Evolutionary conservation across 1,139 yeast species (phyloP).

Genomic region (Geotrichum macrosporum): DNA sequence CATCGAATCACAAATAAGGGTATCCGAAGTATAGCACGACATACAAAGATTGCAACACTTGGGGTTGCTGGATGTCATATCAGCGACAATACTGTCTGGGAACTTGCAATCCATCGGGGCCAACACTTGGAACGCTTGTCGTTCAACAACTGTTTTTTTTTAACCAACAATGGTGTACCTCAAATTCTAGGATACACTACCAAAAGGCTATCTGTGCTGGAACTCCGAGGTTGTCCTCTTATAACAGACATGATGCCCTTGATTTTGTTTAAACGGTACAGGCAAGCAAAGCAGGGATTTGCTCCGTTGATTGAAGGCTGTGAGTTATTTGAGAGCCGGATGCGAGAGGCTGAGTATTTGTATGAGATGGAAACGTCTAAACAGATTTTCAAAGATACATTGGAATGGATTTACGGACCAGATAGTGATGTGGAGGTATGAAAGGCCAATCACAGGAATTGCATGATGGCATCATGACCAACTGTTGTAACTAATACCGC

Average conservation of each 20-base stretch:
- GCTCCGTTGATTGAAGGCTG: slow-evolving; percentile 72
- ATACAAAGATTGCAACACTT: slow-evolving; percentile 57
- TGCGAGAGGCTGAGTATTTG: slow-evolving; percentile 58
- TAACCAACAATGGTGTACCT: slow-evolving; percentile 68
- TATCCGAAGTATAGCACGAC: slow-evolving; percentile 52
- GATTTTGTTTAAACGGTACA: slow-evolving; percentile 62
- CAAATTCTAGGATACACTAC: slow-evolving; percentile 56
- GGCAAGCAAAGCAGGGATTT: slow-evolving; percentile 45
- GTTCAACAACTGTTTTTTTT: slow-evolving; percentile 63
- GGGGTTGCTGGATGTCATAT: slow-evolving; percentile 88
- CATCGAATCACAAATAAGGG: slow-evolving; percentile 68
- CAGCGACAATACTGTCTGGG: slow-evolving; percentile 76
- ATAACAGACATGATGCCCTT: slow-evolving; percentile 60
- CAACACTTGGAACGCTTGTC: slow-evolving; percentile 60
- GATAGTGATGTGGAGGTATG: slow-evolving; percentile 31
- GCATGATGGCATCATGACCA: too few species aligned
- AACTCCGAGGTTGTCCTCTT: slow-evolving; percentile 59
- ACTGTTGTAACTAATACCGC: too few species aligned
- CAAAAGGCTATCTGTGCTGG: slow-evolving; percentile 61
- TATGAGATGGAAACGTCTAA: slow-evolving; percentile 54
- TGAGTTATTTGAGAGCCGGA: slow-evolving; percentile 56
- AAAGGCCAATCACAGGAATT: too few species aligned
- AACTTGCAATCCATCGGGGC: slow-evolving; percentile 61
- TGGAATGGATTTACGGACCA: slow-evolving; percentile 36
- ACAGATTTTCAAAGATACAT: slow-evolving; percentile 35